phyloP scores from a whole-genome alignment of 1,139 yeast genomes.

The Pichia sp. region DNA sequence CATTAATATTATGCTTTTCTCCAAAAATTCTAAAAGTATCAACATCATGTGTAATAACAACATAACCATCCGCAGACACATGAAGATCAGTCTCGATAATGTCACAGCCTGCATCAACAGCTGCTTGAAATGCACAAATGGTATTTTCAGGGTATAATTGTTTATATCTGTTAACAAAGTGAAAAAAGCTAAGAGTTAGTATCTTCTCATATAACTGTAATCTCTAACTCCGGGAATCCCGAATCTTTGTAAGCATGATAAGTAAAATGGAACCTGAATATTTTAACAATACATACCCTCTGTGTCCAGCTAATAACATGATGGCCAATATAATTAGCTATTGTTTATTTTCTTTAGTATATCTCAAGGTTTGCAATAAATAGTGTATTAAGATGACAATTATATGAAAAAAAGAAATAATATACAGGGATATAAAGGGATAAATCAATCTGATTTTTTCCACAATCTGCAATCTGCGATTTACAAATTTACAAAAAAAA shows the following conservation, averaged over 20 bases:
- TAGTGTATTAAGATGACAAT: no score
- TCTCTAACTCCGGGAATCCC: not conserved
- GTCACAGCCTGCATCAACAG: conserved; percentile 62
- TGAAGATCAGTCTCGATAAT: conserved; percentile 83
- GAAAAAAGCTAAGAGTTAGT: no score
- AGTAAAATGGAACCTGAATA: no score
- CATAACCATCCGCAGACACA: conserved; percentile 61
- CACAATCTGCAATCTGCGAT: no score
- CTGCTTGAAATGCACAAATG: conserved; percentile 61
- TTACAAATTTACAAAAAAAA: no score
- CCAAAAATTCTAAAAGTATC: conserved; percentile 58
- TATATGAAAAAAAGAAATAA: no score
- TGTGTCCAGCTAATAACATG: conserved; percentile 24
- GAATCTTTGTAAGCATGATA: not conserved
- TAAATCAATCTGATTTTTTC: no score
- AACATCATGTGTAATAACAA: conserved; percentile 73
- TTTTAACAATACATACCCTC: conserved; percentile 22
- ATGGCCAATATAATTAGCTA: not conserved
- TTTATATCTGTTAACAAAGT: conserved; percentile 34
- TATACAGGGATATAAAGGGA: no score
- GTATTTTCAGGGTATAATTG: conserved; percentile 76
- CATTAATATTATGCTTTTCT: conserved; percentile 36
- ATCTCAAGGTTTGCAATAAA: not conserved
- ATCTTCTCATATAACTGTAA: no score
- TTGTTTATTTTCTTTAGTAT: not conserved